phyloP scores from a whole-genome alignment of 306 rosid genomes.

The Delonix regia region DNA sequence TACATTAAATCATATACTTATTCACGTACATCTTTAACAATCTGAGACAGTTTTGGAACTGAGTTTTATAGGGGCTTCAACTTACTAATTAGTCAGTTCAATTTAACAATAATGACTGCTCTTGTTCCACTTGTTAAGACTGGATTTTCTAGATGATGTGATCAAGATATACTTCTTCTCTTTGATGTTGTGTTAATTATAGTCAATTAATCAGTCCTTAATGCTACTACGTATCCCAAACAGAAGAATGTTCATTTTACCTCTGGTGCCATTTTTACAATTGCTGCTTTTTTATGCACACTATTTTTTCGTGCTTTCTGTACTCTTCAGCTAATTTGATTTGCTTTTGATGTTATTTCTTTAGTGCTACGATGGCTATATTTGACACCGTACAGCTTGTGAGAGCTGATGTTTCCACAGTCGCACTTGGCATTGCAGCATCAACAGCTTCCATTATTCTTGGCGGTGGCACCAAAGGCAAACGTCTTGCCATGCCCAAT shows the following conservation, averaged over 20 bases:
- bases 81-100: not conserved
- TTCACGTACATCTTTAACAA: not conserved
- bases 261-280: not conserved
- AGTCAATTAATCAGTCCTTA: not conserved
- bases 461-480: slow-evolving; percentile 94
- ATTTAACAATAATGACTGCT: not conserved
- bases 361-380: slow-evolving; percentile 94
- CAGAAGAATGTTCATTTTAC: not conserved
- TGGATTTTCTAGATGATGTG: not conserved
- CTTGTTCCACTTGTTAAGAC: not conserved
- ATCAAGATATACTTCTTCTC: not conserved
- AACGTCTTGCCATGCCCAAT: slow-evolving; percentile 97
- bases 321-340: slow-evolving; percentile 47
- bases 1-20: slow-evolving; percentile 4
- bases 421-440: slow-evolving; percentile 90
- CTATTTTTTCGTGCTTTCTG: not conserved
- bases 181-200: not conserved
- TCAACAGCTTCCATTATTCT: slow-evolving; percentile 94
- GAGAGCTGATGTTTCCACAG: slow-evolving; percentile 94
- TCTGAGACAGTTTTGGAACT: not conserved
- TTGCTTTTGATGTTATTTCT: slow-evolving; percentile 36
- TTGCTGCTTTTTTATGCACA: slow-evolving; percentile 6
- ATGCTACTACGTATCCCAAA: not conserved
- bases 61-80: not conserved
- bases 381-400: slow-evolving; percentile 88